Base-by-base conservation (phyloP, 2,329 filamentous ascomycete genomes). In the Stachybotrys chartarum region DNA sequence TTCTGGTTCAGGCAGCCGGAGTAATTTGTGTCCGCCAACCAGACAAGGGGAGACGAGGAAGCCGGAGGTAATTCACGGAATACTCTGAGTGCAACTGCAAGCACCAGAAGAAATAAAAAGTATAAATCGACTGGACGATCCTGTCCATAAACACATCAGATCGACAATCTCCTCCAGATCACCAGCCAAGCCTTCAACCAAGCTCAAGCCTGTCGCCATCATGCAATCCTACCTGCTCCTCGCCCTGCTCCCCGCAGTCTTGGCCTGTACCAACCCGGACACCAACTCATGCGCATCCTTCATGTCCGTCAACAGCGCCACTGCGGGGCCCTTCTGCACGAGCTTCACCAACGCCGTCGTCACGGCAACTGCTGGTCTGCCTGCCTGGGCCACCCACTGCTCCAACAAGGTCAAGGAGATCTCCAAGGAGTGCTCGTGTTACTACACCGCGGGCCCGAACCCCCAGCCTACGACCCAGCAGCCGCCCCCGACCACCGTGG, bases 361-460 rank as follows among this genome's bases (percentile, higher is more conserved):
- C 8, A 66, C 65, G 10, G 64, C 65, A 18, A 63, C 65, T 12
- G 61, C 68, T 1, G 61, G 56, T 30, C 60, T 64, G 12, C 69
- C 61, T 39, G 58, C 58, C 31, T 69, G 61, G 67, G 67, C 68
- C 30, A 62, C 62, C 6, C 63, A 63, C 51, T 68, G 68, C 58
- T 60, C 57, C 10, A 63, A 59, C 57, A 63, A 60, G 56, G 62
- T 63, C 18, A 69, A 66, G 53, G 58, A 60, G 47, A 58, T 70
- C 56, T 63, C 63, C 12, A 68, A 68, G 50, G 68, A 70, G 46
- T 70, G 68, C 49, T 61, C 62, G 18, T 76, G 63, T 55, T 56
- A 63, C 42, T 63, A 59, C 50, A 57, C 62, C 54, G 59, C 58
- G 35, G 60, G 63, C 57, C 49, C 49, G 6, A 31, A 12, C n/a